These are phyloP conservation scores for Vaccinium vitisidaea DNA, from an alignment of 148 eudicot genomes.

Conservation along the genomic window DNA sequence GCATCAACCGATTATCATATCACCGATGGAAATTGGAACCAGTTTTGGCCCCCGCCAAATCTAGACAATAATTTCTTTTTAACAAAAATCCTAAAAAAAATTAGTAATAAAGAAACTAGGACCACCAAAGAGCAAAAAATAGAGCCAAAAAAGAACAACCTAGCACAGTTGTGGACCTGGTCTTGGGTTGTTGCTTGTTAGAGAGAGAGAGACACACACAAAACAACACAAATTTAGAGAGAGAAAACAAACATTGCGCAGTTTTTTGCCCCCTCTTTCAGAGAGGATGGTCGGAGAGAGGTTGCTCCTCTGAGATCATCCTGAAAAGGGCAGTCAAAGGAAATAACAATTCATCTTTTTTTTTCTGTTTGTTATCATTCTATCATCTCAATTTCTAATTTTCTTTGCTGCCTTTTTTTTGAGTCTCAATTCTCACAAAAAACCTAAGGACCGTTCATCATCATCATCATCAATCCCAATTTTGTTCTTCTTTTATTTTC, in stretches of 20 bases:
- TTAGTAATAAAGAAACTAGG: not conserved
- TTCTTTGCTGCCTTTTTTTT: conserved; percentile 10
- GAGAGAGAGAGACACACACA: conserved; percentile 17
- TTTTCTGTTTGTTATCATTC: not conserved
- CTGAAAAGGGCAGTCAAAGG: conserved; percentile 43
- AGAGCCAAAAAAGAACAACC: not conserved
- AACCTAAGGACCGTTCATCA: conserved; percentile 3
- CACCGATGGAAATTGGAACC: no score
- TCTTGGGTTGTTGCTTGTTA: not conserved
- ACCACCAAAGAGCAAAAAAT: conserved; percentile 6
- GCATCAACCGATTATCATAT: no score
- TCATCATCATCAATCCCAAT: not conserved
- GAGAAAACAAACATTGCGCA: conserved; percentile 15
- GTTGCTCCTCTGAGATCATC: conserved; percentile 55
- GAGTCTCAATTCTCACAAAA: not conserved
- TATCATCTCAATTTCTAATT: not conserved
- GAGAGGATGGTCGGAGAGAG: conserved; percentile 48
- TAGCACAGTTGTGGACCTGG: conserved; percentile 16
- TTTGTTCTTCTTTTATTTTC: not conserved
- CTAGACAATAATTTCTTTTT: no score
- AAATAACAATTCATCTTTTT: not conserved
- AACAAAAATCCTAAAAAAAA: no score
- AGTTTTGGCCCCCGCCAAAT: no score
- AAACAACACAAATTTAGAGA: conserved; percentile 27
- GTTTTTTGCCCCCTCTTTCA: conserved; percentile 34